Conservation (phyloP, 2,329 filamentous ascomycete species). For the Keithomyces neogunnii region DNA sequence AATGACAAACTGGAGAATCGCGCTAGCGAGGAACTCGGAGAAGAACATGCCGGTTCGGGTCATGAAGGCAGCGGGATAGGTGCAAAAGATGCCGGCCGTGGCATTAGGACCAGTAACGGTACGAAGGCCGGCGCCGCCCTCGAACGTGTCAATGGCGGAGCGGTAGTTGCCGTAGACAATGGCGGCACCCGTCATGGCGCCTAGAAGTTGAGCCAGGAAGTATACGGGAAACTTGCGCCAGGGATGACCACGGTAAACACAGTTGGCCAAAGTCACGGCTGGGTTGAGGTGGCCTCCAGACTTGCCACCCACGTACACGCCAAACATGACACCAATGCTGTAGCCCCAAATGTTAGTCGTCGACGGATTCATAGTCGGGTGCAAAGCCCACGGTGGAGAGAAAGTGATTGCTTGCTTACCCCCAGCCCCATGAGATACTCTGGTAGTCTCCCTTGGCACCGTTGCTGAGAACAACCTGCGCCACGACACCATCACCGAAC, state of each 20-base stretch:
- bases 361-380: background rate
- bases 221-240: conserved; percentile 66
- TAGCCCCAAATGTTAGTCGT: background rate
- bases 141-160: conserved; percentile 54
- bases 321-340: conserved; percentile 59
- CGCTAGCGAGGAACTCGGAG: conserved; percentile 60
- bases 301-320: conserved; percentile 57
- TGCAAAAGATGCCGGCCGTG: conserved; percentile 65
- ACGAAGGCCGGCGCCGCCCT: conserved; percentile 51
- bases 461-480: conserved; percentile 55
- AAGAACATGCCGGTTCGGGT: conserved; percentile 61
- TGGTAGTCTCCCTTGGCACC: conserved; percentile 38
- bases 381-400: background rate
- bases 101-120: conserved; percentile 52
- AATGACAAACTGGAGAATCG: conserved; percentile 63
- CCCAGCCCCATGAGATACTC: conserved; percentile 42
- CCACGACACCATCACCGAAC: conserved; percentile 64
- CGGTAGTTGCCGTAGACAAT: conserved; percentile 57
- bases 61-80: conserved; percentile 60
- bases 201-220: conserved; percentile 55
- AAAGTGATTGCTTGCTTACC: conserved; percentile 23
- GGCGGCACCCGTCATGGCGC: conserved; percentile 53
- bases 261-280: conserved; percentile 62
- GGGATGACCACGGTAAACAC: conserved; percentile 58
- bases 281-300: conserved; percentile 62